phyloP scores from a whole-genome alignment of 2,329 filamentous ascomycete genomes.

The Akanthomyces dipterigenus region DNA sequence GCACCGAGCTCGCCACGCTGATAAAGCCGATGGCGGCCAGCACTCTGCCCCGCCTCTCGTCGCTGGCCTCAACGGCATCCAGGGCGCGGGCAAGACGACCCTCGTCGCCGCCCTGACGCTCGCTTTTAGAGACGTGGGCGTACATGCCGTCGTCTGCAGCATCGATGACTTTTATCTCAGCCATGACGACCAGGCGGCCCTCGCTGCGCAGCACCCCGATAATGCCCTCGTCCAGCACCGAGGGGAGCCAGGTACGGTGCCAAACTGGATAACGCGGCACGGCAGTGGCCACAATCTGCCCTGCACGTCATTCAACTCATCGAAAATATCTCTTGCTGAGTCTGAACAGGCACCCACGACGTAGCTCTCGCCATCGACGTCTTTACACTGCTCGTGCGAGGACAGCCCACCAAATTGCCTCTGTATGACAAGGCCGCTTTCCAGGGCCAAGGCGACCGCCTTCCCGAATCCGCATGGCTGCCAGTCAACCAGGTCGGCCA shows the following conservation, averaged over 20 bases:
- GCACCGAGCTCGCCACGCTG: slow-evolving; percentile 32
- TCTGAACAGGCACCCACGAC: slow-evolving; percentile 57
- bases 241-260: slow-evolving; percentile 62
- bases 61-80: slow-evolving; percentile 83
- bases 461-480: slow-evolving; percentile 55
- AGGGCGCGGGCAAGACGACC: slow-evolving; percentile 89
- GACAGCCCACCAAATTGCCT: slow-evolving; percentile 53
- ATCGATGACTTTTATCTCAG: slow-evolving; percentile 87
- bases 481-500: slow-evolving; percentile 46
- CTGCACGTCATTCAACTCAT: neutral
- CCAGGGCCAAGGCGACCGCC: slow-evolving; percentile 68
- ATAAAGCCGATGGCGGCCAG: neutral
- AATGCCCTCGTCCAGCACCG: slow-evolving; percentile 76
- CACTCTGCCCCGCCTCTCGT: slow-evolving; percentile 47
- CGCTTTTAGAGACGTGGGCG: slow-evolving; percentile 50
- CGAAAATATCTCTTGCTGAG: neutral
- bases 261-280: neutral
- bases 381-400: slow-evolving; percentile 51
- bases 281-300: neutral
- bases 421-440: slow-evolving; percentile 79
- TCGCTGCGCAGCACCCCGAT: slow-evolving; percentile 57
- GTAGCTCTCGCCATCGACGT: slow-evolving; percentile 55
- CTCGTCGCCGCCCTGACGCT: slow-evolving; percentile 62
- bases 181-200: slow-evolving; percentile 58
- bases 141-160: slow-evolving; percentile 65